These are phyloP conservation scores for Pythium folliculosum DNA, from an alignment of 352 stramenopile genomes.

Conservation along the genomic window DNA sequence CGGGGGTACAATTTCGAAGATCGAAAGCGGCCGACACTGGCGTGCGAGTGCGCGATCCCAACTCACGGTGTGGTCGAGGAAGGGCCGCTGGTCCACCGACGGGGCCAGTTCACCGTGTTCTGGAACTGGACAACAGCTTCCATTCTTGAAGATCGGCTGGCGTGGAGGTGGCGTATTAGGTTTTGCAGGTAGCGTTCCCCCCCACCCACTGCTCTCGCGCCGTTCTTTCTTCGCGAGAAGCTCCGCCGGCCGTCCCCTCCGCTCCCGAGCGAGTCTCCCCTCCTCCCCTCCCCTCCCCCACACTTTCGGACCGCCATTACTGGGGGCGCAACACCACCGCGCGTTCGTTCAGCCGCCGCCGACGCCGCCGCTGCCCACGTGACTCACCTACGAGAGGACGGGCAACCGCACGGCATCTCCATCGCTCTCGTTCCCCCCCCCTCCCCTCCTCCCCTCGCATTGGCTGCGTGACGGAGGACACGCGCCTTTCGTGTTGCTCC, in stretches of 20 bases:
- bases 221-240: slow-evolving; percentile 35
- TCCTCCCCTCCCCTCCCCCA: slow-evolving; percentile 8
- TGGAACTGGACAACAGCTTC: slow-evolving; percentile 24
- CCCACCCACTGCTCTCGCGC: slow-evolving; percentile 16
- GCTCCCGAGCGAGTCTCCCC: neutral
- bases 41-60: slow-evolving; percentile 11
- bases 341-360: neutral
- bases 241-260: slow-evolving; percentile 7
- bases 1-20: slow-evolving; percentile 17
- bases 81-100: neutral
- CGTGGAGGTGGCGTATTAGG: slow-evolving; percentile 16
- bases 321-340: neutral
- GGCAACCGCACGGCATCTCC: too few species aligned
- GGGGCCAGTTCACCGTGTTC: slow-evolving; percentile 23
- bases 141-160: slow-evolving; percentile 33
- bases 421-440: neutral
- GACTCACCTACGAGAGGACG: too few species aligned
- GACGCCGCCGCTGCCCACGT: neutral
- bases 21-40: slow-evolving; percentile 16
- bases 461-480: too few species aligned
- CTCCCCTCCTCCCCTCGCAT: neutral
- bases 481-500: too few species aligned
- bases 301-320: slow-evolving; percentile 28
- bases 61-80: slow-evolving; percentile 14
- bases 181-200: slow-evolving; percentile 20